Evolutionary conservation across 257 asterid species (phyloP).

Genomic region (Solanum phureja): DNA sequence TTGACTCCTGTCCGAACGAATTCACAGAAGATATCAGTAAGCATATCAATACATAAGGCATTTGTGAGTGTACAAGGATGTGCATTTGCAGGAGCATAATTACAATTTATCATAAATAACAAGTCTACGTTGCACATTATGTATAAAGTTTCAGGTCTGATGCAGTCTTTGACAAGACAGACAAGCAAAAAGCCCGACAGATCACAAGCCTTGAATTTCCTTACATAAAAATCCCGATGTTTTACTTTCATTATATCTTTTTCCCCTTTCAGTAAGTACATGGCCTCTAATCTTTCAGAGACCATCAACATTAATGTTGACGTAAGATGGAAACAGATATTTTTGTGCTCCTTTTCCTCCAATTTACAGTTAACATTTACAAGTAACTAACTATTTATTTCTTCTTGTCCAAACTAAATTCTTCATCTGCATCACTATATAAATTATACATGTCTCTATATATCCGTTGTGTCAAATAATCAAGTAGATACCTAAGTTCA

Average conservation of each 20-base stretch:
- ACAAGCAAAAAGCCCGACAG: neutral
- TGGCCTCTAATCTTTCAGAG: too few species aligned
- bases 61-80: neutral
- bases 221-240: neutral
- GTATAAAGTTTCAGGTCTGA: neutral
- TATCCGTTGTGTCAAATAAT: neutral
- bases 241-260: neutral
- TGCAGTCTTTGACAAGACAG: neutral
- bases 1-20: constrained; percentile 32
- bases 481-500: neutral
- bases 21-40: neutral
- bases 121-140: neutral
- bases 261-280: too few species aligned
- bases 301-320: too few species aligned
- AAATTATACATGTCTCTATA: neutral
- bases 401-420: neutral
- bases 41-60: neutral
- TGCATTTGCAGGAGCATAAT: neutral
- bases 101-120: neutral
- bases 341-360: too few species aligned
- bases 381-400: neutral
- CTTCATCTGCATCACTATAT: neutral
- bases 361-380: too few species aligned
- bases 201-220: neutral
- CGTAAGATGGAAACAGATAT: too few species aligned